Base-by-base conservation (phyloP, 2,329 filamentous ascomycete species). In the Drechslera avenae region DNA sequence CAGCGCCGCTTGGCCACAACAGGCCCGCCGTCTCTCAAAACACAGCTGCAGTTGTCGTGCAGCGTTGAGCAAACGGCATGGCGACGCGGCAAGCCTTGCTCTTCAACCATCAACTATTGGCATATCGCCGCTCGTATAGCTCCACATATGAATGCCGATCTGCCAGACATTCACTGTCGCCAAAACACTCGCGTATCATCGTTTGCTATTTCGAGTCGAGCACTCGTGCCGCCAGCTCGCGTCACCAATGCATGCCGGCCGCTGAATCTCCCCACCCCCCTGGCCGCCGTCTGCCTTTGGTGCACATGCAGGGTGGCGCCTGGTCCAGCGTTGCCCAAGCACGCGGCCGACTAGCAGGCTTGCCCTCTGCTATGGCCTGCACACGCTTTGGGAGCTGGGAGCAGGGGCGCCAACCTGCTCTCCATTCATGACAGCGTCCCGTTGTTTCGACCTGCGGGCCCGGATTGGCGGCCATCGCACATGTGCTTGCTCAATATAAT, bases 401-500 rank as follows among this genome's bases (percentile, higher is more conserved):
- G 50, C 59, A 59, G 46, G 56, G 53, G 49, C 57, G 46, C 35
- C 39, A 39, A 49, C 45, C 37, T 28, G 26, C 26, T 52, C 57
- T 50, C 51, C 46, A 43, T 57, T 52, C 54, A 52, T 46, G 50
- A 50, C 46, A 56, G 52, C 54, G 47, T 53, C 50, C 59, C 62
- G 60, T 59, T 58, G 63, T 66, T 68, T 66, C 59, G 57, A 63
- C 59, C 18, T 23, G 54, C 40, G 50, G 59, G 52, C 50, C 56
- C 55, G 50, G 55, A 56, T 46, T 52, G 48, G 51, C 53, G 57
- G 49, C 48, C 55, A 59, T 50, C 31, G 35, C 52, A 46, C 57
- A 52, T 62, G 56, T 51, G 56, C 51, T 56, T 61, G 53, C 53
- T 41, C 61, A 63, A 66, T 71, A 71, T 69, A 69, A 61, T 54